Conservation (phyloP, 306 rosid species). For the Coriaria nepalensis region DNA sequence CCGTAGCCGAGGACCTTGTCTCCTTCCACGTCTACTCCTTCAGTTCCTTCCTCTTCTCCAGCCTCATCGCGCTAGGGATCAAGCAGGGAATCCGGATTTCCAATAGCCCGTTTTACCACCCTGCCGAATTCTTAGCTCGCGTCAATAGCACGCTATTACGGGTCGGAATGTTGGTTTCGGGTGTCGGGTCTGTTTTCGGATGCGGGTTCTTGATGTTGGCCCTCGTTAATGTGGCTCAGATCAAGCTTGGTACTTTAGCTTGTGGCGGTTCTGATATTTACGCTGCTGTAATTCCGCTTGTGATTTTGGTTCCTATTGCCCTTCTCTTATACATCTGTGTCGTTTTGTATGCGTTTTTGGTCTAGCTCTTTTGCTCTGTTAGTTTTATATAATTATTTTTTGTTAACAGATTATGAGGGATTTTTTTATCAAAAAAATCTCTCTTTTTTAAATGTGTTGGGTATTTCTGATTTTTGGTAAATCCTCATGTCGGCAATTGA, state of each 20-base stretch:
- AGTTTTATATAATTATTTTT: neutral
- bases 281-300: conserved; percentile 59
- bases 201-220: conserved; percentile 66
- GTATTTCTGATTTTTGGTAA: too few species aligned
- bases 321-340: conserved; percentile 37
- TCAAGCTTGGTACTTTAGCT: conserved; percentile 71
- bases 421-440: neutral
- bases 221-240: conserved; percentile 61
- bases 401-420: neutral
- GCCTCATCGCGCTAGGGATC: conserved; percentile 75
- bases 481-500: too few species aligned
- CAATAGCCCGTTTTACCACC: conserved; percentile 29
- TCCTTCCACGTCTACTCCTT: conserved; percentile 90
- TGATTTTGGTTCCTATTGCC: conserved; percentile 49
- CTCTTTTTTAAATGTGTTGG: too few species aligned
- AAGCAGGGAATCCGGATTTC: conserved; percentile 72
- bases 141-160: conserved; percentile 44
- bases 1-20: conserved; percentile 56
- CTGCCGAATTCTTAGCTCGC: conserved; percentile 34
- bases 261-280: conserved; percentile 43
- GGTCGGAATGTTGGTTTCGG: conserved; percentile 70
- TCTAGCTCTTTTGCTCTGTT: conserved; percentile 17
- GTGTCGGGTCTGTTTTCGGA: conserved; percentile 50
- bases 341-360: conserved; percentile 61
- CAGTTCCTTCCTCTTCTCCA: conserved; percentile 96